A percentile compares a stretch with the other conserved stretches of the same genome.
Conservation (phyloP, 345 rosid species). For the Hevea brasiliensis region DNA sequence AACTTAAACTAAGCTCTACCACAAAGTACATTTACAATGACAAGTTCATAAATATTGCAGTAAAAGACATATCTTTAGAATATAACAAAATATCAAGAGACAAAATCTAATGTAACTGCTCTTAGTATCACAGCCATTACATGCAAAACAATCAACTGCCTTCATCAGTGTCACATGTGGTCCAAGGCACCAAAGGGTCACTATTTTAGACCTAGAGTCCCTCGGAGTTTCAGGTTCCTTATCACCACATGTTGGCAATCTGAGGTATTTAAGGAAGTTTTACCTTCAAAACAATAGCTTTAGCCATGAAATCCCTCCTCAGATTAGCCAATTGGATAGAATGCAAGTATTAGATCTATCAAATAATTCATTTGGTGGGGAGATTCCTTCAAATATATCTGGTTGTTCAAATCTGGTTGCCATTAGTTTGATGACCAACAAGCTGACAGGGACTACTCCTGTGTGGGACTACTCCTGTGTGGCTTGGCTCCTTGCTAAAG, state of each 20-base stretch:
- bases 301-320: not conserved
- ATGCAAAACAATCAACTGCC: too few relatives aligned
- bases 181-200: not conserved
- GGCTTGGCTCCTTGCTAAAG: too few relatives aligned
- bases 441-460: too few relatives aligned
- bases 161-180: not conserved
- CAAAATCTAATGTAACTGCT: too few relatives aligned
- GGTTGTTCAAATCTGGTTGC: not conserved
- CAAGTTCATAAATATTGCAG: too few relatives aligned
- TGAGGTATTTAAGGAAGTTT: not conserved
- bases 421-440: not conserved
- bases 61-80: too few relatives aligned
- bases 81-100: too few relatives aligned
- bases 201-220: not conserved
- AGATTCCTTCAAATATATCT: not conserved
- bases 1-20: too few relatives aligned
- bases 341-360: not conserved
- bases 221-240: not conserved
- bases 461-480: too few relatives aligned
- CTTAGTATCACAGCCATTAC: too few relatives aligned
- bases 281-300: not conserved
- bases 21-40: too few relatives aligned
- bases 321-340: not conserved
- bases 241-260: not conserved
- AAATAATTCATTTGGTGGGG: not conserved